These are phyloP conservation scores for Chiua sp. DNA, from an alignment of 1,284 basidiomycete species.

Conservation along the genomic window DNA sequence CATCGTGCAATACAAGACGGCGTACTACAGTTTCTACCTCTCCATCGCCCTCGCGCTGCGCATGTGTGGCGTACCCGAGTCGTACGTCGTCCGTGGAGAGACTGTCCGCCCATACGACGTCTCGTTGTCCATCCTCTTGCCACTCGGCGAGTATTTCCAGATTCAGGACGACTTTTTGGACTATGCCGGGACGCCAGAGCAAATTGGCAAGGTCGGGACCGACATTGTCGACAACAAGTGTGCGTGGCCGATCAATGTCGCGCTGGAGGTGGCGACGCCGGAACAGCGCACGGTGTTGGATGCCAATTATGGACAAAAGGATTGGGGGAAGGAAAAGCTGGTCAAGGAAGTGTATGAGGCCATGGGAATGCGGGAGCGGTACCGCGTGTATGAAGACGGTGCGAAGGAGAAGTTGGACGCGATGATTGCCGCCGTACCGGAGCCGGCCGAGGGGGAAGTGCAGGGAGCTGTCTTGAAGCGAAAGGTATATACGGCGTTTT, in stretches of 20 bases:
- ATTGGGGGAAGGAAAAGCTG: conserved; percentile 54
- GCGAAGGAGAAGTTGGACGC: conserved; percentile 62
- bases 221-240: conserved; percentile 99
- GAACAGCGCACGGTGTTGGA: conserved; percentile 67
- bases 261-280: conserved; percentile 64
- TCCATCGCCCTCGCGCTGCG: conserved; percentile 96
- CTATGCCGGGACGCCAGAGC: conserved; percentile 88
- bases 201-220: conserved; percentile 97
- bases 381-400: conserved; percentile 71
- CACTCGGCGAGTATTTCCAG: conserved; percentile 98
- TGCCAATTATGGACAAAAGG: conserved; percentile 90
- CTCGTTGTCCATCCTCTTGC: conserved; percentile 87
- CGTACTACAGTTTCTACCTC: conserved; percentile 99
- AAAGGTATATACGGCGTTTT: conserved; percentile 74
- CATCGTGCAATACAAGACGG: conserved; percentile 98
- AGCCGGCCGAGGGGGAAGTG: conserved; percentile 32
- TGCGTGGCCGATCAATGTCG: conserved; percentile 95
- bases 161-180: conserved; percentile 99
- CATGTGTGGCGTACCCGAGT: conserved; percentile 72
- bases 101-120: conserved; percentile 72
- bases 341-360: conserved; percentile 77
- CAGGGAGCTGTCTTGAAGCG: conserved; percentile 58
- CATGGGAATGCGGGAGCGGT: conserved; percentile 64
- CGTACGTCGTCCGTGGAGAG: conserved; percentile 40
- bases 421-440: conserved; percentile 66